Base-by-base conservation (phyloP, 768 basidiomycete genomes). In the Amanita rimosa region DNA sequence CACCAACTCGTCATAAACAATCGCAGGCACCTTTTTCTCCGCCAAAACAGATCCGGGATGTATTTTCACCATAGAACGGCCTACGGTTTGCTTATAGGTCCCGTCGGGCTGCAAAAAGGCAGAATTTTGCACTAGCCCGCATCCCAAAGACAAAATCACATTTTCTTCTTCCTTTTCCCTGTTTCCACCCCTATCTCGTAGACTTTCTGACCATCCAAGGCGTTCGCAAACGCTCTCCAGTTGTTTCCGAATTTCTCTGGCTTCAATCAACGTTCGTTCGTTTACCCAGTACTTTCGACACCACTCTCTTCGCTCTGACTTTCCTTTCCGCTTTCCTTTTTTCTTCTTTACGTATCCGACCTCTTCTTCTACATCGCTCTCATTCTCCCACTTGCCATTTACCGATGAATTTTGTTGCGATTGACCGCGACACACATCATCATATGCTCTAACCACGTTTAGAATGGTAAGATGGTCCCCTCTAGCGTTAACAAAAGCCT, bases 1-100 rank as follows among this genome's bases (percentile, higher is more conserved):
- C 53, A 96, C 95, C 60, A 99, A 67, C 60, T 99, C 96, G 61
- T 95, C 85, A 60, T 88, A 99, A 33, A 99, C 75, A 53, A 99
- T 91, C 4, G 85, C 90, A 0, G 82, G 81, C 0, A 82, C 78
- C 60, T 87, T 89, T 59, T 86, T 90, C 55, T 85, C 83, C 56
- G 75, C 77, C 57, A 98, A 60, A 3, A 78, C 74, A 26, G 94
- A 97, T 26, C 85, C 77, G 0, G 95, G 96, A 59, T 98, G 92
- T 17, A 99, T 86, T 62, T 94, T 95, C 50, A 98, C 73, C 19
- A 85, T 81, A 51, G 78, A 74, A 40, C 76, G 78, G 1, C 86
- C 86, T 70, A 88, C 77, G 3, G 78, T 71, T 60, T 79, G 87
- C 60, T 83, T 95, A 70, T 97, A 99, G 27, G 78, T 75, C 43